These are phyloP conservation scores for Suhomyces taliae DNA, from an alignment of 1,139 yeast genomes.

Conservation along the genomic window DNA sequence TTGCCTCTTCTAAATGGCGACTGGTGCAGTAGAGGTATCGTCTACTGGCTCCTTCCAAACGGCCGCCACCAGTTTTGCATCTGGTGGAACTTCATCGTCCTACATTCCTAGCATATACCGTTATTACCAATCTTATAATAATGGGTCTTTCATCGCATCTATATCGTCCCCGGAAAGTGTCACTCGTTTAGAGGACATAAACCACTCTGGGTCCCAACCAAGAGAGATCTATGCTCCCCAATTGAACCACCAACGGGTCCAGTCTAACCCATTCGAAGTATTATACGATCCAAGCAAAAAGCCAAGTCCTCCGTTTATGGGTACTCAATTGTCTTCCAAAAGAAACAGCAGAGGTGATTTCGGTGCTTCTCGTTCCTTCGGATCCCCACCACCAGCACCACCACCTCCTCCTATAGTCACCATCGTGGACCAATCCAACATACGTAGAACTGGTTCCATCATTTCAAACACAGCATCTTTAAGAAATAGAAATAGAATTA, in stretches of 20 bases:
- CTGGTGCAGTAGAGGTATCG: slow-evolving; percentile 4
- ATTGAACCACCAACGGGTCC: slow-evolving; percentile 4
- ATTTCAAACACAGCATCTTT: slow-evolving; percentile 34
- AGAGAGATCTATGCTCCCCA: slow-evolving; percentile 1
- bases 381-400: not conserved
- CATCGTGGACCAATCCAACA: slow-evolving; percentile 23
- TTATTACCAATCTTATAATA: slow-evolving; percentile 9
- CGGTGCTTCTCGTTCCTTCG: no score
- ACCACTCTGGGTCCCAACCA: not conserved
- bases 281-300: slow-evolving; percentile 4
- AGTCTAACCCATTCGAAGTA: slow-evolving; percentile 11
- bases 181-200: slow-evolving; percentile 3
- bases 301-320: not conserved
- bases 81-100: slow-evolving; percentile 1
- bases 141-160: slow-evolving; percentile 7
- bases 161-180: slow-evolving; percentile 9
- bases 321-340: not conserved
- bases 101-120: slow-evolving; percentile 11
- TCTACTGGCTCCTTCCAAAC: slow-evolving; percentile 10
- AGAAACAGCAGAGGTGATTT: not conserved
- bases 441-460: slow-evolving; percentile 30
- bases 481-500: slow-evolving; percentile 31
- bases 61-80: slow-evolving; percentile 7
- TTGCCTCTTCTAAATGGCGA: slow-evolving; percentile 1
- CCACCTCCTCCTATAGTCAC: slow-evolving; percentile 23